Evolutionary conservation across 106 monocot genomes (phyloP).

Genomic region (Allium sativum): DNA sequence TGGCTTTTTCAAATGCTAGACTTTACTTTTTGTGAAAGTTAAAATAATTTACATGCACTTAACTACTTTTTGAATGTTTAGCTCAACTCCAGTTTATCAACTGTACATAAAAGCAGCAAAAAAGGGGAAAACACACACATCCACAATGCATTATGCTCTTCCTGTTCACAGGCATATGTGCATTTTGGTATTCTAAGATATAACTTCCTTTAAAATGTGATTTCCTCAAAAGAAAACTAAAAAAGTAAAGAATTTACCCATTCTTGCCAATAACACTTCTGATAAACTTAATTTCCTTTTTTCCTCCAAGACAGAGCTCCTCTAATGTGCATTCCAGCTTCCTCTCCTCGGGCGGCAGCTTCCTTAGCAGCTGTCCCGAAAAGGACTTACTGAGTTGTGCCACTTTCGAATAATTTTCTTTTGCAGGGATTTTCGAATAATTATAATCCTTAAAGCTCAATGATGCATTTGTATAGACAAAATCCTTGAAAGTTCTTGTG

Average conservation of each 20-base stretch:
- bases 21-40: not conserved
- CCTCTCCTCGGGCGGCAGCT: constrained; percentile 47
- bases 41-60: too few relatives aligned
- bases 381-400: constrained; percentile 2
- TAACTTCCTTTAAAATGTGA: too few relatives aligned
- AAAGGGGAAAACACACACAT: too few relatives aligned
- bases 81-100: too few relatives aligned
- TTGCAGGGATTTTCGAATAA: not conserved
- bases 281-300: constrained; percentile 38
- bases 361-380: constrained; percentile 16
- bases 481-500: constrained; percentile 1
- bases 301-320: constrained; percentile 52
- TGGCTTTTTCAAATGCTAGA: not conserved
- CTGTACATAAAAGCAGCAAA: too few relatives aligned
- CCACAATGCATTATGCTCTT: too few relatives aligned
- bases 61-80: too few relatives aligned
- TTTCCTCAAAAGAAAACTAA: constrained; percentile 16
- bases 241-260: constrained; percentile 22
- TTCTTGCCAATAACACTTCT: constrained; percentile 36
- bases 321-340: constrained; percentile 75
- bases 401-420: not conserved
- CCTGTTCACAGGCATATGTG: too few relatives aligned
- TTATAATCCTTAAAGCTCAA: constrained; percentile 3
- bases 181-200: too few relatives aligned
- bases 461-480: not conserved